Evolutionary conservation across 176 grass and related monocot genomes (phyloP).

Genomic region (Aegilops tauschii): DNA sequence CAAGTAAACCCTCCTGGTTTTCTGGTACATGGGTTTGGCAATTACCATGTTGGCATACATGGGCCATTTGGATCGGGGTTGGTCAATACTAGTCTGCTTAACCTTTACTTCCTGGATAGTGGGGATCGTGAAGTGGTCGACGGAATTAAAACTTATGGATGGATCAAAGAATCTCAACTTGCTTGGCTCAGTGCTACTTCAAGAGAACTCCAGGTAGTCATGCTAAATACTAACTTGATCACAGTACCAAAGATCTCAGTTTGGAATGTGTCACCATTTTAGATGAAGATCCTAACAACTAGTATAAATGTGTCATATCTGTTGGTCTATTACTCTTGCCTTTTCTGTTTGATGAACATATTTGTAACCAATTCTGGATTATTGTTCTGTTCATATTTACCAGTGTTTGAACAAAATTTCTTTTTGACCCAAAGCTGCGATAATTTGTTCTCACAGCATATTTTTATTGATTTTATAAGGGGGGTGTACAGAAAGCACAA

Average conservation of each 20-base stretch:
- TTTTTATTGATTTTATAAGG: too few relatives aligned
- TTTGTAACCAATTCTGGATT: not conserved
- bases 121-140: constrained; percentile 68
- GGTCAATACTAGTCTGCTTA: constrained; percentile 77
- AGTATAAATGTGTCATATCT: not conserved
- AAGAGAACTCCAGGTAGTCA: constrained; percentile 54
- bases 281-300: not conserved
- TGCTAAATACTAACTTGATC: not conserved
- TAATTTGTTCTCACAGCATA: too few relatives aligned
- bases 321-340: not conserved
- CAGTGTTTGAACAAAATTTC: not conserved
- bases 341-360: not conserved
- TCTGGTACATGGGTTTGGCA: constrained; percentile 77
- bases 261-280: not conserved
- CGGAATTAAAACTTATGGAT: constrained; percentile 78
- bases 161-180: constrained; percentile 87
- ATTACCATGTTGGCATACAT: constrained; percentile 72
- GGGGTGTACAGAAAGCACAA: too few relatives aligned
- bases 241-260: not conserved
- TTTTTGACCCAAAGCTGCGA: too few relatives aligned
- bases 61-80: constrained; percentile 59
- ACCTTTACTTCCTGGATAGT: constrained; percentile 91
- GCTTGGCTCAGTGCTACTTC: constrained; percentile 67
- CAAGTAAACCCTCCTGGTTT: constrained; percentile 81
- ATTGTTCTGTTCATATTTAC: not conserved